phyloP scores from a whole-genome alignment of 306 rosid species.

The Argentina anserina region DNA sequence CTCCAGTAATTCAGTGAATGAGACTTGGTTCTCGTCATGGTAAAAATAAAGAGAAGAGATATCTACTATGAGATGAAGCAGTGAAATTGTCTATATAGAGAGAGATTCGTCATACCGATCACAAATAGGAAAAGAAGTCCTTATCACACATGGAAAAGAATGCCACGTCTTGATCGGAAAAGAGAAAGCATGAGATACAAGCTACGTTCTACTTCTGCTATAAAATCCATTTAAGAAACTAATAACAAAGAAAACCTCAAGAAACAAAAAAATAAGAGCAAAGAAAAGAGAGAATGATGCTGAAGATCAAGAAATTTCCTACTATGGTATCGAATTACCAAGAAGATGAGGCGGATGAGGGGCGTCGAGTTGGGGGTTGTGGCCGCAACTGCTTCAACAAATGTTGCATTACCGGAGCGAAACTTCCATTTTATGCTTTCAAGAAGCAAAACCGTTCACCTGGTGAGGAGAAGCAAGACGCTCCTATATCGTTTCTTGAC shows the following conservation, averaged over 20 bases:
- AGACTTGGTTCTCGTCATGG: conserved; percentile 3
- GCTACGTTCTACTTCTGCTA: neutral
- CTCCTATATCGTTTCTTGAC: conserved; percentile 73
- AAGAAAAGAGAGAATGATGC: conserved; percentile 27
- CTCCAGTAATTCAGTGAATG: neutral
- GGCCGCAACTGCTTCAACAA: conserved; percentile 70
- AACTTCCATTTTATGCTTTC: conserved; percentile 83
- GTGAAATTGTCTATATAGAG: neutral
- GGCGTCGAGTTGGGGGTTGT: conserved; percentile 54
- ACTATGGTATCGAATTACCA: conserved; percentile 82
- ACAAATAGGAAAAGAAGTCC: neutral
- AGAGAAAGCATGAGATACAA: too few relatives aligned
- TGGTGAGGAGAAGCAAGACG: conserved; percentile 31
- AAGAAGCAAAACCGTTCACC: conserved; percentile 36
- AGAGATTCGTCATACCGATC: neutral
- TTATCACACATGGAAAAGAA: neutral
- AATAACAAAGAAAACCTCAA: neutral
- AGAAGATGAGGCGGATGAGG: conserved; percentile 59
- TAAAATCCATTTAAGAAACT: neutral
- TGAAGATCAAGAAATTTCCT: conserved; percentile 85
- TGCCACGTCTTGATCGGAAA: neutral
- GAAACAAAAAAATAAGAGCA: too few relatives aligned
- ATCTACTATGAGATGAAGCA: neutral
- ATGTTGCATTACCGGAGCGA: conserved; percentile 86
- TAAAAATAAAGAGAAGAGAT: neutral